Percentiles rank a stretch among this genome's conserved stretches.
Conservation (phyloP, 805 yeast species). For the Isabelozyma pseudorhagii region DNA sequence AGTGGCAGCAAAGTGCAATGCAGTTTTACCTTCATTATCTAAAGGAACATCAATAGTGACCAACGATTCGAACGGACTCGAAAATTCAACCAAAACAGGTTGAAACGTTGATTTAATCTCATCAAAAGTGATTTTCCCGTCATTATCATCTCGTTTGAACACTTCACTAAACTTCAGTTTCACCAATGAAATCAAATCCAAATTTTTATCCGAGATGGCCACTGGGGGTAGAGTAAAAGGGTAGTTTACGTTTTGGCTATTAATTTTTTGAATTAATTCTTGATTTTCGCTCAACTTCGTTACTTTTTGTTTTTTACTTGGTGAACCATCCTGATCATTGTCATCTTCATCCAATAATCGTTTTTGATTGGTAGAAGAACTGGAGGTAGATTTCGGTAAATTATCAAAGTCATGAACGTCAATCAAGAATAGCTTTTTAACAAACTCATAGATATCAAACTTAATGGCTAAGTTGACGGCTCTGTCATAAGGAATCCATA, state of each 20-base stretch:
- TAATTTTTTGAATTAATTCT: conserved; percentile 2
- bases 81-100: conserved; percentile 15
- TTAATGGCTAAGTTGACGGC: conserved; percentile 37
- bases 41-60: conserved; percentile 30
- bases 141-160: conserved; percentile 31
- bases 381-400: conserved; percentile 24
- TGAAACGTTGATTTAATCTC: conserved; percentile 24
- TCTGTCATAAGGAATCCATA: conserved; percentile 44
- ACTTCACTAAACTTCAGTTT: conserved; percentile 31
- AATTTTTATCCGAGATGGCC: conserved; percentile 14
- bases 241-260: conserved; percentile 23
- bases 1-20: conserved; percentile 42
- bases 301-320: conserved; percentile 28
- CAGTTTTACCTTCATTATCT: conserved; percentile 39
- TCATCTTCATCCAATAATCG: conserved; percentile 2
- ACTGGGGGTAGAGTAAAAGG: conserved; percentile 36
- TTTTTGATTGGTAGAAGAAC: conserved; percentile 4
- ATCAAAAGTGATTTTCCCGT: conserved; percentile 9
- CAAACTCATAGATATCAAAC: conserved; percentile 37
- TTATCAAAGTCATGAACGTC: conserved; percentile 44
- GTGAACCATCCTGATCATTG: conserved; percentile 22
- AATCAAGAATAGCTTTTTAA: conserved; percentile 35
- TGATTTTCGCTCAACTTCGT: not conserved
- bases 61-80: conserved; percentile 6
- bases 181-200: conserved; percentile 27